Percentiles rank a stretch among this genome's conserved stretches.
Conservation (phyloP, 805 yeast species). For the Dipodascus geniculatus region DNA sequence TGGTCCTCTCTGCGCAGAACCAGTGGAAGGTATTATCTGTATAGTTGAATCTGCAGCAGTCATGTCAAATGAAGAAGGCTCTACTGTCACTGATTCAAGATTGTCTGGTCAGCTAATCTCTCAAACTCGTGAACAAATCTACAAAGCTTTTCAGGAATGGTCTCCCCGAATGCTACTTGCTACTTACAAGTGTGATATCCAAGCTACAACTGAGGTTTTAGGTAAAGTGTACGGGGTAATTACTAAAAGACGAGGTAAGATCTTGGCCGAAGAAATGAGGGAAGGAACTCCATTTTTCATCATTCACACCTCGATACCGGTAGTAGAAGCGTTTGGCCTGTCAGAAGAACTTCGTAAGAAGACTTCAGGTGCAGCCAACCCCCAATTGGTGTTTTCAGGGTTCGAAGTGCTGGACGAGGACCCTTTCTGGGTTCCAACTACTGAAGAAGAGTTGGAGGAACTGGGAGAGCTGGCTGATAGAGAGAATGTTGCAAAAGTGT, state of each 20-base stretch:
- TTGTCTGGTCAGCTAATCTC: conserved; percentile 65
- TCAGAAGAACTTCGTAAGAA: conserved; percentile 87
- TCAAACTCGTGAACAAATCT: conserved; percentile 60
- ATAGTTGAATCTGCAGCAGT: conserved; percentile 32
- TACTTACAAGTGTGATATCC: conserved; percentile 88
- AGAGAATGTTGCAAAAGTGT: conserved; percentile 80
- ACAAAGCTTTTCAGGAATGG: conserved; percentile 60
- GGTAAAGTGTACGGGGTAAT: conserved; percentile 95
- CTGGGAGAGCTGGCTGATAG: conserved; percentile 86
- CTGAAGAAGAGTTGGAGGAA: conserved; percentile 91
- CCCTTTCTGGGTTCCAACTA: conserved; percentile 98
- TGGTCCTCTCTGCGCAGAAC: conserved; percentile 87
- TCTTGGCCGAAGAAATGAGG: conserved; percentile 86
- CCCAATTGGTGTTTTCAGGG: conserved; percentile 86
- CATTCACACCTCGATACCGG: conserved; percentile 76
- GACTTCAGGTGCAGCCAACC: conserved; percentile 95
- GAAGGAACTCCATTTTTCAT: conserved; percentile 97
- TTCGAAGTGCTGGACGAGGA: conserved; percentile 79
- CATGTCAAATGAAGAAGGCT: conserved; percentile 4
- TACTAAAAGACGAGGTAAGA: conserved; percentile 75
- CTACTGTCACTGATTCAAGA: conserved; percentile 17
- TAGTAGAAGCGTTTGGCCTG: conserved; percentile 92
- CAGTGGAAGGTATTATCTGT: conserved; percentile 69
- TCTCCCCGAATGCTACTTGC: conserved; percentile 89
- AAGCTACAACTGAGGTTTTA: conserved; percentile 84